Evolutionary conservation across 352 stramenopile species (phyloP).

Genomic region (Thalassiosira tumida): DNA sequence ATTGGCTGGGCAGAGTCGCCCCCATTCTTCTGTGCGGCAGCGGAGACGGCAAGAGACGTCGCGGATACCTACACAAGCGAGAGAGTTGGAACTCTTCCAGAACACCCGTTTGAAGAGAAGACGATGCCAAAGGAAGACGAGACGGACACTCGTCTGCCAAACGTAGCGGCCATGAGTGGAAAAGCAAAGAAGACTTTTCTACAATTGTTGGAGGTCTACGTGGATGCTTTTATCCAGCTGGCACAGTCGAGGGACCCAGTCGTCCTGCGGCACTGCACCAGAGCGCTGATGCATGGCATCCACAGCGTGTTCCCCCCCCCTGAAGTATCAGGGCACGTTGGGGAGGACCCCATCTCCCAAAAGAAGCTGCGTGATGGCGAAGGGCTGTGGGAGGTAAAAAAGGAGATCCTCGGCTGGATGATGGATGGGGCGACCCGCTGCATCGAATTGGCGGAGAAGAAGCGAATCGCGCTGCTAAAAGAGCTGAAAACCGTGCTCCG

Average conservation of each 20-base stretch:
- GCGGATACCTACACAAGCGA: conserved; percentile 18
- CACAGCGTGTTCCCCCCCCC: conserved; percentile 38
- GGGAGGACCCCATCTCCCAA: neutral
- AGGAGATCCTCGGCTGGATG: conserved; percentile 51
- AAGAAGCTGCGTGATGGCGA: conserved; percentile 38
- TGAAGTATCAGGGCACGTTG: neutral
- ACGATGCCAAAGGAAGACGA: neutral
- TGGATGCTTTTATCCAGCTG: conserved; percentile 65
- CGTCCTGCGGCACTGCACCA: conserved; percentile 15
- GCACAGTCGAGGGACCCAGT: neutral
- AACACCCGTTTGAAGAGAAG: conserved; percentile 9
- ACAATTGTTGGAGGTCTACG: conserved; percentile 41
- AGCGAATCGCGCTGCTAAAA: neutral
- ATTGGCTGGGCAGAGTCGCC: conserved; percentile 71
- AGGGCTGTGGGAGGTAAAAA: conserved; percentile 16
- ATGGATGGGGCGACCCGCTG: conserved; percentile 16
- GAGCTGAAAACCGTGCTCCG: conserved; percentile 16
- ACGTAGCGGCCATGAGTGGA: neutral
- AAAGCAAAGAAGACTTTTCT: neutral
- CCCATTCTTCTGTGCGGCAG: conserved; percentile 57
- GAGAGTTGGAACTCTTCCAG: conserved; percentile 21
- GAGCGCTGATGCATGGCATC: conserved; percentile 35
- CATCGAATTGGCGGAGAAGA: conserved; percentile 5
- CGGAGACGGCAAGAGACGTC: conserved; percentile 61
- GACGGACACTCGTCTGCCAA: too few species aligned